A percentile compares a stretch with the other conserved stretches of the same genome.
phyloP scores from a whole-genome alignment of 352 stramenopile genomes.

The Globisporangium paddicum region DNA sequence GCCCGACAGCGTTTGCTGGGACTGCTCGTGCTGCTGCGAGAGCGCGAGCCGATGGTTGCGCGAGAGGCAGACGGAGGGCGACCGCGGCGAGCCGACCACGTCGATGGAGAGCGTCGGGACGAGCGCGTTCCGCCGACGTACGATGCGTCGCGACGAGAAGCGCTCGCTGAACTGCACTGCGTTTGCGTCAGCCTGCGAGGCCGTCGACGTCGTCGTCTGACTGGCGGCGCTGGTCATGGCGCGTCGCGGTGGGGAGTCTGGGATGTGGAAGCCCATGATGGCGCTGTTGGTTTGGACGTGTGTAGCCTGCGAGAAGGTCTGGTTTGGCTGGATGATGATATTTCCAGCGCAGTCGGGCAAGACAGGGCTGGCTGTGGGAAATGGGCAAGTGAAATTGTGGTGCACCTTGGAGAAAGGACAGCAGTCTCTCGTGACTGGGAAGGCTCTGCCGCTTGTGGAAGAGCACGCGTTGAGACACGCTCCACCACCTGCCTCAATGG shows the following conservation, averaged over 20 bases:
- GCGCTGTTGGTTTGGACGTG: not conserved
- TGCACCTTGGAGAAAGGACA: constrained; percentile 2
- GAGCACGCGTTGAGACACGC: not conserved
- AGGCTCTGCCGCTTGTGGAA: not conserved
- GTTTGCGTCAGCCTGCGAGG: not conserved
- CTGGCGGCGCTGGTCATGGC: constrained; percentile 10
- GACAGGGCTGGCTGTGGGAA: not conserved
- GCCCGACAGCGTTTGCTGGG: constrained; percentile 6
- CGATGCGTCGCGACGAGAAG: constrained; percentile 10
- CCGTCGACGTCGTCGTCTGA: not conserved
- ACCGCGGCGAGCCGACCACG: constrained; percentile 32
- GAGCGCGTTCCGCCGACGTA: constrained; percentile 55
- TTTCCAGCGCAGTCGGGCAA: not conserved
- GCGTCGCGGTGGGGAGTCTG: constrained; percentile 32
- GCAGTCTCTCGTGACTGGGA: not conserved
- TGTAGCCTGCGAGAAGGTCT: not conserved
- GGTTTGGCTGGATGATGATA: not conserved
- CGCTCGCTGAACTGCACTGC: constrained; percentile 8
- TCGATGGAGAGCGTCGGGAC: constrained; percentile 43
- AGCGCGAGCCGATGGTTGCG: constrained; percentile 27
- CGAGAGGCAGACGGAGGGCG: constrained; percentile 32
- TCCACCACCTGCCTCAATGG: too few species aligned
- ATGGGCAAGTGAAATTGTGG: not conserved
- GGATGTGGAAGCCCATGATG: constrained; percentile 66
- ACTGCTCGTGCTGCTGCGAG: constrained; percentile 26